Conservation (phyloP, 495 filamentous ascomycete genomes). For the Geopyxis carbonaria region DNA sequence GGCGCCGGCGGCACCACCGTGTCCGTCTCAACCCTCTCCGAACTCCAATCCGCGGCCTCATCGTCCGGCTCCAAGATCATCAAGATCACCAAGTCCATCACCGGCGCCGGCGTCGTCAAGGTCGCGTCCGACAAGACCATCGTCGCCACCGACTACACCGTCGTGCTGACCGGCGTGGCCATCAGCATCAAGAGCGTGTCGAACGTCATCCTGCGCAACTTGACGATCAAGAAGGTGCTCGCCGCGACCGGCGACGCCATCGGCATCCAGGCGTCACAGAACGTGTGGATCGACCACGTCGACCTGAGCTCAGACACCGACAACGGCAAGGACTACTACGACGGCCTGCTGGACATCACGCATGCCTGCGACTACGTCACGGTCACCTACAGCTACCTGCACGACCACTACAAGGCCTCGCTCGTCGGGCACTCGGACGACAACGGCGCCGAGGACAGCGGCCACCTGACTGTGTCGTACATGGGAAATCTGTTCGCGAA, state of each 20-base stretch:
- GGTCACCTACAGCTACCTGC: constrained; percentile 31
- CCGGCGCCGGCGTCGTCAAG: constrained; percentile 28
- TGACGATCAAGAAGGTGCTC: constrained; percentile 41
- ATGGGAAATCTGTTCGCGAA: constrained; percentile 47
- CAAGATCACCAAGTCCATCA: constrained; percentile 33
- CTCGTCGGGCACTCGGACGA: constrained; percentile 44
- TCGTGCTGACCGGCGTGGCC: constrained; percentile 31
- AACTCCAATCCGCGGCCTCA: constrained; percentile 34
- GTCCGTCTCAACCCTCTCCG: constrained; percentile 40
- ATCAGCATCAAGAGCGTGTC: constrained; percentile 32
- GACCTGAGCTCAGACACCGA: constrained; percentile 42
- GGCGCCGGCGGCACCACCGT: constrained; percentile 41
- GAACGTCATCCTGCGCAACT: constrained; percentile 48
- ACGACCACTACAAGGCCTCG: constrained; percentile 50
- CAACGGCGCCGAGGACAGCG: constrained; percentile 32
- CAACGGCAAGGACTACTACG: constrained; percentile 49
- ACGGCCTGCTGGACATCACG: constrained; percentile 46
- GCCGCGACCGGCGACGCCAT: constrained; percentile 44
- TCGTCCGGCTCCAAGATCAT: constrained; percentile 33
- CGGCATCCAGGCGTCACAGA: constrained; percentile 38
- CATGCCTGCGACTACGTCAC: constrained; percentile 39
- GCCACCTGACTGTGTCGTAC: constrained; percentile 42
- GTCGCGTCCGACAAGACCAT: constrained; percentile 41
- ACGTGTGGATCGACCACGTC: constrained; percentile 54
- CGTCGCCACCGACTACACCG: constrained; percentile 29